A percentile compares a stretch with the other conserved stretches of the same genome.
phyloP scores from a whole-genome alignment of 192 early-diverging fungal genomes.

The Gonapodya sp. region DNA sequence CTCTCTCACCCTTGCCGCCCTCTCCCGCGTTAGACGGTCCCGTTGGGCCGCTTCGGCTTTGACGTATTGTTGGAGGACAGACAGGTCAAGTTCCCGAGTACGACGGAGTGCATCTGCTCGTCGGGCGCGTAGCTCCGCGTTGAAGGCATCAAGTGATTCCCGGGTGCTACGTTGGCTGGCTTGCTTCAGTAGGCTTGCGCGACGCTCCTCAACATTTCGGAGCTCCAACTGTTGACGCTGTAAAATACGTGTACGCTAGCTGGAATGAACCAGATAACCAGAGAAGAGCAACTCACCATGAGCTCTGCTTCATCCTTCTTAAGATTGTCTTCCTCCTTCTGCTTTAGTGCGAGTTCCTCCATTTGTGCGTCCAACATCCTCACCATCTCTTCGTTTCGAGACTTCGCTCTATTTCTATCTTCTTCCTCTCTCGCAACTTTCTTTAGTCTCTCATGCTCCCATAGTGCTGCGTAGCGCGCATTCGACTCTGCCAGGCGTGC shows the following conservation, averaged over 20 bases:
- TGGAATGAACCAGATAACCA: too few species aligned
- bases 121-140: conserved; percentile 24
- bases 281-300: conserved; percentile 35
- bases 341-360: conserved; percentile 24
- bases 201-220: conserved; percentile 32
- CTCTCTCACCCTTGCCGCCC: conserved; percentile 30
- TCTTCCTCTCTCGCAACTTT: conserved; percentile 37
- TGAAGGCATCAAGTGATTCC: conserved; percentile 38
- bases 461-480: conserved; percentile 33
- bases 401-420: conserved; percentile 20
- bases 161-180: conserved; percentile 29
- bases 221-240: conserved; percentile 35
- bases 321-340: conserved; percentile 29
- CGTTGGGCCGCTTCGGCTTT: conserved; percentile 28
- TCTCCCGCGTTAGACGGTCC: conserved; percentile 18
- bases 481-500: conserved; percentile 18
- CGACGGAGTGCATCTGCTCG: conserved; percentile 28
- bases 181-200: conserved; percentile 24
- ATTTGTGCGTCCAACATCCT: conserved; percentile 33
- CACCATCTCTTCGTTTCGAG: conserved; percentile 26
- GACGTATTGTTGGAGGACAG: conserved; percentile 33
- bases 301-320: conserved; percentile 38
- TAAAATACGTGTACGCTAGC: too few species aligned
- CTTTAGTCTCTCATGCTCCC: conserved; percentile 38
- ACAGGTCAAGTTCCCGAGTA: conserved; percentile 31